phyloP scores from a whole-genome alignment of 129 eudicot species.

The Kitagawia praeruptora region DNA sequence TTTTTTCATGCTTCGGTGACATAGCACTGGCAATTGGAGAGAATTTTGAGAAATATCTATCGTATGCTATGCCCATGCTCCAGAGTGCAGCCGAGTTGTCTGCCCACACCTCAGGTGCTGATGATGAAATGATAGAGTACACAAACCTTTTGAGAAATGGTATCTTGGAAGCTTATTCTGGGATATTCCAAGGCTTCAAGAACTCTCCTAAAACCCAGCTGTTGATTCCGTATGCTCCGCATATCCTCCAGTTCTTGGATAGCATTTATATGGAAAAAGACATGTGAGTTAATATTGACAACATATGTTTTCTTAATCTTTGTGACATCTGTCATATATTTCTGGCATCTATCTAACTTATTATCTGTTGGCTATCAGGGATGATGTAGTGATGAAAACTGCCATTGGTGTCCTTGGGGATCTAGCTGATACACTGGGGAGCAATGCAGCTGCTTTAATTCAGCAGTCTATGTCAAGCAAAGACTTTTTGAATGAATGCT shows the following conservation, averaged over 20 bases:
- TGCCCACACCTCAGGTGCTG: slow-evolving; percentile 74
- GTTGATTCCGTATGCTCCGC: slow-evolving; percentile 74
- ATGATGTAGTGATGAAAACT: slow-evolving; percentile 91
- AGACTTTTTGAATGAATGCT: slow-evolving; percentile 77
- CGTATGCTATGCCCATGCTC: slow-evolving; percentile 96
- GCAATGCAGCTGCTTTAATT: slow-evolving; percentile 75
- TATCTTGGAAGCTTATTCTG: slow-evolving; percentile 95
- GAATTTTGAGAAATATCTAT: slow-evolving; percentile 81
- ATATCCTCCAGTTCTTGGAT: slow-evolving; percentile 76
- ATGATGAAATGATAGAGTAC: slow-evolving; percentile 88
- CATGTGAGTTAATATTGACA: slow-evolving; percentile 23
- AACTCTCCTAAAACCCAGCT: slow-evolving; percentile 84
- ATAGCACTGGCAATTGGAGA: slow-evolving; percentile 90
- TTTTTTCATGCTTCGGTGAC: slow-evolving; percentile 93
- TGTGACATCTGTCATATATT: background rate
- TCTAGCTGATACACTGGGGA: slow-evolving; percentile 94
- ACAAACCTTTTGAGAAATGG: slow-evolving; percentile 89
- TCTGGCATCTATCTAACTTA: background rate
- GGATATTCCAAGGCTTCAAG: slow-evolving; percentile 88
- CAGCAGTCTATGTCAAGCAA: slow-evolving; percentile 84
- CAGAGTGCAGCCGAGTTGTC: slow-evolving; percentile 96
- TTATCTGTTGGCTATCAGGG: slow-evolving; percentile 39
- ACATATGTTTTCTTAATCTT: background rate
- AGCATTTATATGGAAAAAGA: slow-evolving; percentile 92
- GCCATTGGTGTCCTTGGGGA: slow-evolving; percentile 97